phyloP scores from a whole-genome alignment of 2,329 filamentous ascomycete species.

The Trichoderma sp. region DNA sequence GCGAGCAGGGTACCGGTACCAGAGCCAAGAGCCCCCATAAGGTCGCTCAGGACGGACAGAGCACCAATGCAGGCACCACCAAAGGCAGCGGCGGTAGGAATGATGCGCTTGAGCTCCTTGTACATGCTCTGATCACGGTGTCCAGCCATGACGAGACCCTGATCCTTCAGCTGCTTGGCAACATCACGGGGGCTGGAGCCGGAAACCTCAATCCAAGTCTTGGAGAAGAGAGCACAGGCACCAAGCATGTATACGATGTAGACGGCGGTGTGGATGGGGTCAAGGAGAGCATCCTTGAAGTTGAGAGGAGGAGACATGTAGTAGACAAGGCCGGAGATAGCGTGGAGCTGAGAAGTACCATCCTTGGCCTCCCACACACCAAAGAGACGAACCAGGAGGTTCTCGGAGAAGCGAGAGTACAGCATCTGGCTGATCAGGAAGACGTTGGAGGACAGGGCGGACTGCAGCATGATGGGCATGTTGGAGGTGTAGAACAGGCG shows the following conservation, averaged over 20 bases:
- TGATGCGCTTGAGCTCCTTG: conserved; percentile 99
- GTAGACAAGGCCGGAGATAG: conserved; percentile 91
- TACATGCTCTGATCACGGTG: conserved; percentile 99
- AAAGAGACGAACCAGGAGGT: conserved; percentile 94
- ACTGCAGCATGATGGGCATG: conserved; percentile 99
- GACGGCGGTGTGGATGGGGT: conserved; percentile 93
- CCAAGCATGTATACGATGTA: conserved; percentile 98
- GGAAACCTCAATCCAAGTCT: conserved; percentile 99
- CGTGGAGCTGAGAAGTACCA: conserved; percentile 92
- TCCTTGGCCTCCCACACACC: conserved; percentile 99
- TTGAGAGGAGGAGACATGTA: conserved; percentile 99
- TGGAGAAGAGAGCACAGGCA: conserved; percentile 97
- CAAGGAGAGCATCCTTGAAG: conserved; percentile 94
- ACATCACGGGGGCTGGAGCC: conserved; percentile 97
- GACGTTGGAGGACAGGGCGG: conserved; percentile 96
- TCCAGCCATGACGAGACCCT: conserved; percentile 98
- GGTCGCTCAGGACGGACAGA: conserved; percentile 91
- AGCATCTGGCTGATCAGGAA: conserved; percentile 99
- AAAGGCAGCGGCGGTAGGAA: conserved; percentile 96
- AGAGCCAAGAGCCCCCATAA: conserved; percentile 92
- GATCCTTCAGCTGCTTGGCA: conserved; percentile 99
- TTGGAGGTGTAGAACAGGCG: conserved; percentile 99
- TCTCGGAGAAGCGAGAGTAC: conserved; percentile 98
- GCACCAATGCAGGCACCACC: conserved; percentile 99
- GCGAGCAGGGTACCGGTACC: conserved; percentile 97